phyloP scores from a whole-genome alignment of 2,329 filamentous ascomycete species.

The Rhynchosporium secalis region DNA sequence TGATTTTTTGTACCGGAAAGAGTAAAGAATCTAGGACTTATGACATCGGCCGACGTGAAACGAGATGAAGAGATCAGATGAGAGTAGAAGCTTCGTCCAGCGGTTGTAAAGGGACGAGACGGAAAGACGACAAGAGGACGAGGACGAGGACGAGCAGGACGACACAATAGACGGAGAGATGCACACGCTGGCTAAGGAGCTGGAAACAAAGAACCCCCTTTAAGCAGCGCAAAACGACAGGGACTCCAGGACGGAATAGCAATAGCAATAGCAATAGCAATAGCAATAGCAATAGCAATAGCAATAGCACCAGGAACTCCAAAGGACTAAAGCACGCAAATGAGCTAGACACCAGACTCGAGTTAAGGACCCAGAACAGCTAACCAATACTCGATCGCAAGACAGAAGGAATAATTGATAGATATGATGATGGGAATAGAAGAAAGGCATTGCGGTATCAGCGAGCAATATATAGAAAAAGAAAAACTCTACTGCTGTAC shows the following conservation, averaged over 20 bases:
- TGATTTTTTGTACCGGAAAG: background rate
- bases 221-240: too few relatives aligned
- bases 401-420: background rate
- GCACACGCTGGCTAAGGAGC: too few relatives aligned
- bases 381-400: background rate
- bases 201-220: background rate
- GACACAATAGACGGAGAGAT: background rate
- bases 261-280: too few relatives aligned
- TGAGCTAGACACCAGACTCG: background rate
- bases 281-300: background rate
- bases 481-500: slow-evolving; percentile 9
- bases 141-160: slow-evolving; percentile 7
- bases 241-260: too few relatives aligned
- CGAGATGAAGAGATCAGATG: slow-evolving; percentile 7
- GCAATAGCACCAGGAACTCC: slow-evolving; percentile 3
- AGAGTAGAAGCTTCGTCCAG: background rate
- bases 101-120: background rate
- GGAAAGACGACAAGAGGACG: background rate
- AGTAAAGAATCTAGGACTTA: background rate
- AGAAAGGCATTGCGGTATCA: background rate
- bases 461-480: slow-evolving; percentile 9
- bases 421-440: background rate
- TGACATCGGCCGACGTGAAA: background rate
- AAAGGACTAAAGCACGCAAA: slow-evolving; percentile 5
- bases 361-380: background rate